Evolutionary conservation across 768 basidiomycete species (phyloP).

Genomic region (Lactarius psammicola): DNA sequence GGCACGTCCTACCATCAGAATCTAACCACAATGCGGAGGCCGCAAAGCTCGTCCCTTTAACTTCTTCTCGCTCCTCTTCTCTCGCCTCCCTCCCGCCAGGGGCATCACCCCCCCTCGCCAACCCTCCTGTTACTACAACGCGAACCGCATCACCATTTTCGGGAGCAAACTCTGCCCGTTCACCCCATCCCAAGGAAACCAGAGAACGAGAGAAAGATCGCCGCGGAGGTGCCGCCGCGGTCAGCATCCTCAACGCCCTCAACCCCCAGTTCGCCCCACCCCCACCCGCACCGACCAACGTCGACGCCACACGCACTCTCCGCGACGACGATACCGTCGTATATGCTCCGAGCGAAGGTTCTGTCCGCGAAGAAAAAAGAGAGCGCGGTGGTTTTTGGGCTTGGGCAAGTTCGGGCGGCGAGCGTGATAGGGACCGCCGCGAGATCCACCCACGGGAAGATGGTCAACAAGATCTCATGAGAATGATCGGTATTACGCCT

Average conservation of each 20-base stretch:
- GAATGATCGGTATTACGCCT: constrained; percentile 60
- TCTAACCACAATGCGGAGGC: constrained; percentile 28
- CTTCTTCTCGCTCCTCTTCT: constrained; percentile 50
- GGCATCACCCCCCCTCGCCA: constrained; percentile 43
- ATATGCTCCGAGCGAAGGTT: constrained; percentile 29
- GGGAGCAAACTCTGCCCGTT: constrained; percentile 5
- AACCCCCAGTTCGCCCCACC: constrained; percentile 48
- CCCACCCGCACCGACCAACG: constrained; percentile 17
- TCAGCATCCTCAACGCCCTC: constrained; percentile 59
- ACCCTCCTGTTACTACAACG: constrained; percentile 19
- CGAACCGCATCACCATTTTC: constrained; percentile 23
- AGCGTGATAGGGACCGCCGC: constrained; percentile 42
- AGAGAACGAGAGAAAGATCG: constrained; percentile 35
- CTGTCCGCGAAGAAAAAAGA: constrained; percentile 40
- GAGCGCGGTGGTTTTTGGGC: constrained; percentile 59
- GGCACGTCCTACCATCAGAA: constrained; percentile 42
- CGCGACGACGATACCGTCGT: constrained; percentile 36
- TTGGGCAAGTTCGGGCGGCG: constrained; percentile 31
- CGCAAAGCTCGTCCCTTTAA: constrained; percentile 29
- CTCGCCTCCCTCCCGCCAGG: constrained; percentile 48
- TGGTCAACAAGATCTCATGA: constrained; percentile 53
- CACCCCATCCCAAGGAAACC: constrained; percentile 30
- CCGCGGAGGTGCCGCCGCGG: constrained; percentile 36
- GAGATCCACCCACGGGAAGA: constrained; percentile 41
- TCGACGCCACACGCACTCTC: constrained; percentile 30